Evolutionary conservation across 352 stramenopile genomes (phyloP).

Genomic region (Globisporangium viniferum): DNA sequence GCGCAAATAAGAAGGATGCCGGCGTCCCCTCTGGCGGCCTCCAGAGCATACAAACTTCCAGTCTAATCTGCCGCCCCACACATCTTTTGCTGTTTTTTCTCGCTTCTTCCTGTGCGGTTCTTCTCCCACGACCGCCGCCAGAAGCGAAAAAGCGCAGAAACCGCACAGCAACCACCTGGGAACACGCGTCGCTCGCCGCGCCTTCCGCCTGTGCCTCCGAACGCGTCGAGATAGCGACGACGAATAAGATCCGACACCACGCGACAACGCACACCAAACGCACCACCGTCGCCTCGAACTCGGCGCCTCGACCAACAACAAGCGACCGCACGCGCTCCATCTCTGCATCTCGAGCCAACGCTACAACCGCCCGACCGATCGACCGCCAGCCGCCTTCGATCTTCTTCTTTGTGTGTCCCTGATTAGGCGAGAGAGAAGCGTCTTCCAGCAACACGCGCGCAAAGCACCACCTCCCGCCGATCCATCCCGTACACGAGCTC

Average conservation of each 20-base stretch:
- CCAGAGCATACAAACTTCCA: background rate
- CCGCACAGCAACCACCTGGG: constrained; percentile 18
- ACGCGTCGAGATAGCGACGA: constrained; percentile 19
- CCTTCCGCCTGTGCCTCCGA: constrained; percentile 4
- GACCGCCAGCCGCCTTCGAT: background rate
- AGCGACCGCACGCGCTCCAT: background rate
- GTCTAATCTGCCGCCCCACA: background rate
- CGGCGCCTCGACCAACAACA: background rate
- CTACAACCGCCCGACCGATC: background rate
- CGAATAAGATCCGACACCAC: constrained; percentile 21
- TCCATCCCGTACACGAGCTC: background rate
- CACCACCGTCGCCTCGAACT: background rate
- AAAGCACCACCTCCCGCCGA: background rate
- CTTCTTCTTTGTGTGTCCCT: background rate
- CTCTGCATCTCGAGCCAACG: background rate
- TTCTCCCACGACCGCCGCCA: constrained; percentile 13
- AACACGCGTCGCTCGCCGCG: constrained; percentile 15
- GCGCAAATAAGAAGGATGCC: too few species aligned
- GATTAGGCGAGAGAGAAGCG: background rate
- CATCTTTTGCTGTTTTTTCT: background rate
- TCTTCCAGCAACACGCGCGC: constrained; percentile 8
- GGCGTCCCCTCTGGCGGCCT: background rate
- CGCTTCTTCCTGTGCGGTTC: background rate
- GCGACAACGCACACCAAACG: background rate
- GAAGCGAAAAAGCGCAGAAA: constrained; percentile 47